These are phyloP conservation scores for Pelargonium myrrhifolium DNA, from an alignment of 441 rosid genomes.

Conservation along the genomic window DNA sequence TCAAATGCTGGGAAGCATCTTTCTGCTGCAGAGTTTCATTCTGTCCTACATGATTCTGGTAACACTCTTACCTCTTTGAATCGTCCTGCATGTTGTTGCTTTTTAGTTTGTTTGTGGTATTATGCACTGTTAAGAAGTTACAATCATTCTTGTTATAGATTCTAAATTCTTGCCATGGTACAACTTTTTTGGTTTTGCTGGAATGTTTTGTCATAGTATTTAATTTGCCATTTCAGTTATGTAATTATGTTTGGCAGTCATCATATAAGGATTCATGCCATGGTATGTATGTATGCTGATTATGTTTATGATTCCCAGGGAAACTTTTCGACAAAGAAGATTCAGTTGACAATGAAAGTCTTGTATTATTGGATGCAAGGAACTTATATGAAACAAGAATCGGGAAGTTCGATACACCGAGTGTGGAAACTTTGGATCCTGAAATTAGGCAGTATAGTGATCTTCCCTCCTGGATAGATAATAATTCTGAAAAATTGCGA, in stretches of 20 bases:
- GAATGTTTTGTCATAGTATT: neutral
- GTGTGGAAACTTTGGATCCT: constrained; percentile 75
- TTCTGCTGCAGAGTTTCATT: constrained; percentile 79
- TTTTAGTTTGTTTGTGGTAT: neutral
- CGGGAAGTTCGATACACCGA: constrained; percentile 55
- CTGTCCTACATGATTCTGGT: constrained; percentile 60
- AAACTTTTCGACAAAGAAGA: constrained; percentile 25
- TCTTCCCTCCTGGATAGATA: constrained; percentile 78
- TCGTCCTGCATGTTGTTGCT: neutral
- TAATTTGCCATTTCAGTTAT: neutral
- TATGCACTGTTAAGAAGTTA: neutral
- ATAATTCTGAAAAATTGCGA: constrained; percentile 49
- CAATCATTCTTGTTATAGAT: neutral
- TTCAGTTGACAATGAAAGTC: constrained; percentile 27
- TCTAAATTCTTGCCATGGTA: neutral
- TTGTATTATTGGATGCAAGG: constrained; percentile 81
- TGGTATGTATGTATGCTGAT: neutral
- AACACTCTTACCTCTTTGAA: constrained; percentile 5
- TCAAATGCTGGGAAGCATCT: constrained; percentile 80
- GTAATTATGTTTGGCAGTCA: neutral
- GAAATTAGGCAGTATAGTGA: constrained; percentile 87
- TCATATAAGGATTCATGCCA: neutral
- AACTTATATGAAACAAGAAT: constrained; percentile 87
- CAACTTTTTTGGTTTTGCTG: neutral
- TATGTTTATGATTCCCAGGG: constrained; percentile 30